Percentiles rank a stretch among this genome's conserved stretches.
phyloP scores from a whole-genome alignment of 768 basidiomycete genomes.

The Podaxis mareebaensis region DNA sequence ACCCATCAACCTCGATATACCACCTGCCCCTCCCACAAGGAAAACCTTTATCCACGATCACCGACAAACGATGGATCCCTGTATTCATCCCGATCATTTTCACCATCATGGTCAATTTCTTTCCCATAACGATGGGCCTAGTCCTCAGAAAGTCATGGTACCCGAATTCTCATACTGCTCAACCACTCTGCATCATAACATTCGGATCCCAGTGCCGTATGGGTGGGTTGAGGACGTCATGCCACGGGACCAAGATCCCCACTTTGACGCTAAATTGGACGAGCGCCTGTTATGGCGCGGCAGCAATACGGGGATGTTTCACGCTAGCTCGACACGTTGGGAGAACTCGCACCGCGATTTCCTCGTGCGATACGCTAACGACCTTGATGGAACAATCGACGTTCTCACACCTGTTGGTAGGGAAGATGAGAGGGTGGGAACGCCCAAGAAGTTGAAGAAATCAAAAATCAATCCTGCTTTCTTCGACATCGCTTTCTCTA shows the following conservation, averaged over 20 bases:
- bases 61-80: conserved; percentile 48
- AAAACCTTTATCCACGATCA: conserved; percentile 56
- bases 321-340: conserved; percentile 45
- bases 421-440: conserved; percentile 33
- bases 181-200: conserved; percentile 54
- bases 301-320: conserved; percentile 65
- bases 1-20: conserved; percentile 34
- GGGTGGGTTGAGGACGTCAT: conserved; percentile 46
- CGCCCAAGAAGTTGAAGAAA: conserved; percentile 32
- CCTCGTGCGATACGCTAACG: conserved; percentile 45
- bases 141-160: conserved; percentile 39
- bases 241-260: conserved; percentile 50
- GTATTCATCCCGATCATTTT: conserved; percentile 43
- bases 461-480: conserved; percentile 50
- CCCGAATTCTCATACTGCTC: conserved; percentile 57
- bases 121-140: conserved; percentile 45
- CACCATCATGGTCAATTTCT: conserved; percentile 56
- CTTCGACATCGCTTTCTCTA: conserved; percentile 63
- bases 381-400: conserved; percentile 37
- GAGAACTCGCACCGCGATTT: conserved; percentile 47
- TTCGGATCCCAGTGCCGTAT: conserved; percentile 49
- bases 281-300: conserved; percentile 74
- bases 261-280: conserved; percentile 64
- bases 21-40: conserved; percentile 30
- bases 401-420: conserved; percentile 36